Conservation (phyloP, 768 basidiomycete species). For the Kwoniella sp. region DNA sequence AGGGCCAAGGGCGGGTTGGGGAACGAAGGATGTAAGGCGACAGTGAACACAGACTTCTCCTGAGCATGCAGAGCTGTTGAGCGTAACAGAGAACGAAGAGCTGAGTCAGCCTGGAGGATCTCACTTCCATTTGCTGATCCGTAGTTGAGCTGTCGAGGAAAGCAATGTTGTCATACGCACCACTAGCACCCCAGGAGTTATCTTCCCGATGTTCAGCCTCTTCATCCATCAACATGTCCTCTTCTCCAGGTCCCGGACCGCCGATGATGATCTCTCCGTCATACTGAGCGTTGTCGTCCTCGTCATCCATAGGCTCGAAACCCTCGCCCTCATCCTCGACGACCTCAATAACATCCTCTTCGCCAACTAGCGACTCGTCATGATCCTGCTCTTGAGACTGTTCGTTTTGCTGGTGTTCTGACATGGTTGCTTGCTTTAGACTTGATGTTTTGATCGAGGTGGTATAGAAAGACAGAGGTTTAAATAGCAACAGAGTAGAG, state of each 20-base stretch:
- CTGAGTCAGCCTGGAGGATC: too few species aligned
- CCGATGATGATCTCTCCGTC: slow-evolving; percentile 51
- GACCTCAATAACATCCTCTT: slow-evolving; percentile 46
- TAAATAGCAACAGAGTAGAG: not conserved
- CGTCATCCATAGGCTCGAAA: slow-evolving; percentile 43
- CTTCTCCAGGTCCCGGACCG: slow-evolving; percentile 33
- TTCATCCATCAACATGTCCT: slow-evolving; percentile 26
- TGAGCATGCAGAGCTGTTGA: slow-evolving; percentile 61
- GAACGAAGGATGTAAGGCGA: slow-evolving; percentile 77
- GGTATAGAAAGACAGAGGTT: not conserved
- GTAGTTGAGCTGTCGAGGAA: too few species aligned
- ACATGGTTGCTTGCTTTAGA: not conserved
- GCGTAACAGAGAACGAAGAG: too few species aligned
- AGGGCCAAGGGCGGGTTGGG: slow-evolving; percentile 71
- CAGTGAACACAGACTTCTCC: slow-evolving; percentile 73
- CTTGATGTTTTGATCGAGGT: too few species aligned
- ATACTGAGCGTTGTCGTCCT: slow-evolving; percentile 36
- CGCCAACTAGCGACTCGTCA: slow-evolving; percentile 23
- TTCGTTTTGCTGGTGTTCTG: slow-evolving; percentile 20
- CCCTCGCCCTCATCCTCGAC: slow-evolving; percentile 35
- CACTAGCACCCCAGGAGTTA: slow-evolving; percentile 38
- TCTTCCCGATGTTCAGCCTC: slow-evolving; percentile 27
- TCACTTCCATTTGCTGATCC: too few species aligned
- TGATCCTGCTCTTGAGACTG: slow-evolving; percentile 30
- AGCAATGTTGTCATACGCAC: slow-evolving; percentile 26